A percentile compares a stretch with the other conserved stretches of the same genome.
phyloP scores from a whole-genome alignment of 2,329 filamentous ascomycete genomes.

The Ascochyta fabae region DNA sequence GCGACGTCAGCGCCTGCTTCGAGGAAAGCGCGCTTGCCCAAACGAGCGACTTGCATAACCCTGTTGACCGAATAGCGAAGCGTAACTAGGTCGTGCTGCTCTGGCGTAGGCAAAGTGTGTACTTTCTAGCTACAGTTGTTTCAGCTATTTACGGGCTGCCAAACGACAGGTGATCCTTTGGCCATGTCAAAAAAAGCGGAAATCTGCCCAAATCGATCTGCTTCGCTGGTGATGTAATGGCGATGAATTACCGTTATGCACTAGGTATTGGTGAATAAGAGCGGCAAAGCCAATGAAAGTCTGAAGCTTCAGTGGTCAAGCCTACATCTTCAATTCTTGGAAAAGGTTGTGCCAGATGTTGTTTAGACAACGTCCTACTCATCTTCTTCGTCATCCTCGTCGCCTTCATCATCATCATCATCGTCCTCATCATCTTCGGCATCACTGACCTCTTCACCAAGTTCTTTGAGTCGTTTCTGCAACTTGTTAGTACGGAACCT shows the following conservation, averaged over 20 bases:
- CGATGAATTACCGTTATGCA: no score
- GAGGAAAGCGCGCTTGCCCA: neutral
- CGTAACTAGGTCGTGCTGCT: no score
- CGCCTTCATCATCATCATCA: slow-evolving; percentile 29
- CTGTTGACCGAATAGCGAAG: neutral
- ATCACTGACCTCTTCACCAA: slow-evolving; percentile 53
- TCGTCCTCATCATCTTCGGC: slow-evolving; percentile 50
- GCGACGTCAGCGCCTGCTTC: neutral
- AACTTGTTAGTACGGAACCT: slow-evolving; percentile 22
- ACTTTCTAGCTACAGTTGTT: no score
- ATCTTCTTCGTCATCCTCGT: slow-evolving; percentile 22
- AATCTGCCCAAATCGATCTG: no score
- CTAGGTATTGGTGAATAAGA: no score
- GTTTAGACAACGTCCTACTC: neutral
- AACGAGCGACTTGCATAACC: neutral
- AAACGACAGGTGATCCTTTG: no score
- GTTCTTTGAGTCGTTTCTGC: slow-evolving; percentile 56
- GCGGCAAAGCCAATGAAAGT: no score
- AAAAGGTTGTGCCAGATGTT: neutral
- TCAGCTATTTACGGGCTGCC: no score
- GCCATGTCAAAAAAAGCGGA: no score
- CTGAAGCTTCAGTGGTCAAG: neutral
- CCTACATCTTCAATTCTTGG: neutral
- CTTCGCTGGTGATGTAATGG: no score
- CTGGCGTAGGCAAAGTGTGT: no score